A percentile compares a stretch with the other conserved stretches of the same genome.
Evolutionary conservation across 257 asterid species (phyloP).

Genomic region (Datura wrightii): DNA sequence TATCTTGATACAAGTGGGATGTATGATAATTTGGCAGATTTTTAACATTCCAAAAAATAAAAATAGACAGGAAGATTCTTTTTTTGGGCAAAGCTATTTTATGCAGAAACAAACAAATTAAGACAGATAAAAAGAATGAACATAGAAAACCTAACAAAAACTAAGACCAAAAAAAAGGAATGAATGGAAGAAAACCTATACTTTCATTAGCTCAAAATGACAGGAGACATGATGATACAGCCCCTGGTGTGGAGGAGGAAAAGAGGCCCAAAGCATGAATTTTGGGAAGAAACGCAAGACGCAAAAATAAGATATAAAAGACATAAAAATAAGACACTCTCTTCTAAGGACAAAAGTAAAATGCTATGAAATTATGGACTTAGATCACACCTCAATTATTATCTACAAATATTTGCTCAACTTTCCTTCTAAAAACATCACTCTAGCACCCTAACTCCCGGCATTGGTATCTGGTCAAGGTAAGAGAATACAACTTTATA

Average conservation of each 20-base stretch:
- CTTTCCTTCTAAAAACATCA: neutral
- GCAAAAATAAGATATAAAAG: too few species aligned
- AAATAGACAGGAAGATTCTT: too few species aligned
- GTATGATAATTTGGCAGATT: too few species aligned
- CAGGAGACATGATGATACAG: neutral
- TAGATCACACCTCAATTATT: neutral
- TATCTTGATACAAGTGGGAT: too few species aligned
- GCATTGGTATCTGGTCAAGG: too few species aligned
- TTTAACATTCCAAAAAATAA: too few species aligned
- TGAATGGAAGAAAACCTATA: neutral
- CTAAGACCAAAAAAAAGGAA: neutral
- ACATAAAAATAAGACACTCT: neutral
- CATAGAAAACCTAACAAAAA: neutral
- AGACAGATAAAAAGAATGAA: neutral
- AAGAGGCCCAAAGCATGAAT: too few species aligned
- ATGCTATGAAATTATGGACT: neutral
- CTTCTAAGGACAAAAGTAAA: neutral
- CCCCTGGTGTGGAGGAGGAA: neutral
- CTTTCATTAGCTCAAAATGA: neutral
- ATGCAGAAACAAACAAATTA: too few species aligned
- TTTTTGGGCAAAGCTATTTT: too few species aligned
- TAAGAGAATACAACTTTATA: too few species aligned
- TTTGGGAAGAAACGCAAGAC: neutral
- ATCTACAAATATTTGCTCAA: neutral
- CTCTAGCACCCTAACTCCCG: too few species aligned